Evolutionary conservation across 2,329 filamentous ascomycete species (phyloP), one percentile per base, ranked within the genome.

Genomic region (Penicillium sp.): DNA sequence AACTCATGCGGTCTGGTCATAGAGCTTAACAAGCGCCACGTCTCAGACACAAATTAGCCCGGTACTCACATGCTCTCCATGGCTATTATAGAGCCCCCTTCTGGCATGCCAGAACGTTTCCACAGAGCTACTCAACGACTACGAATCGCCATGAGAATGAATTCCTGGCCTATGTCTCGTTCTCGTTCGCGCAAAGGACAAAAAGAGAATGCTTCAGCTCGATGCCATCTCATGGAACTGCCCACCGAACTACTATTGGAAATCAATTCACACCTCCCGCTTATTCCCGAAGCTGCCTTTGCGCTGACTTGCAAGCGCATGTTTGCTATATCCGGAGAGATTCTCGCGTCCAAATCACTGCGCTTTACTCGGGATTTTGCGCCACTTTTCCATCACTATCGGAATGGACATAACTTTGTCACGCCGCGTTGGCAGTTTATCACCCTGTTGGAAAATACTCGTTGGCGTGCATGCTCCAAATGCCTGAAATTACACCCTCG

Each of bases 401-500:
- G 66, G 28, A 70, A 70, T 44, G 64, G 61, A 38, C 69, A 72
- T 47, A 74, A 65, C 50, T 71, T 70, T 46, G 62, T 61, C 36
- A 70, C 68, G 6, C 61, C 67, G 12, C 64, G 71, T 13, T 74
- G 71, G 71, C 65, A 71, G 42, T 63, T 74, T 26, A 56, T 74
- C 54, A 69, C 59, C 29, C 43, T 68, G n/a, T 54, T 73, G 15
- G 71, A 74, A 52, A 65, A 72, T 48, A 56, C 57, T 16, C 65
- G 62, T 26, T 73, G 71, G 71, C 61, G 64, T 15, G 57, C 63
- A 10, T 74, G 71, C 54, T 72, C 71, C 13, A 68, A 63, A 45
- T 74, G 71, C 33, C 53, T 74, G 42, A 73, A 73, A 47, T 61
- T 73, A n/a, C 71, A 74, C 45, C 69, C 69, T n/a, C 65, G 64